phyloP scores from a whole-genome alignment of 2,329 filamentous ascomycete species.

The Leptographium wingfieldii region DNA sequence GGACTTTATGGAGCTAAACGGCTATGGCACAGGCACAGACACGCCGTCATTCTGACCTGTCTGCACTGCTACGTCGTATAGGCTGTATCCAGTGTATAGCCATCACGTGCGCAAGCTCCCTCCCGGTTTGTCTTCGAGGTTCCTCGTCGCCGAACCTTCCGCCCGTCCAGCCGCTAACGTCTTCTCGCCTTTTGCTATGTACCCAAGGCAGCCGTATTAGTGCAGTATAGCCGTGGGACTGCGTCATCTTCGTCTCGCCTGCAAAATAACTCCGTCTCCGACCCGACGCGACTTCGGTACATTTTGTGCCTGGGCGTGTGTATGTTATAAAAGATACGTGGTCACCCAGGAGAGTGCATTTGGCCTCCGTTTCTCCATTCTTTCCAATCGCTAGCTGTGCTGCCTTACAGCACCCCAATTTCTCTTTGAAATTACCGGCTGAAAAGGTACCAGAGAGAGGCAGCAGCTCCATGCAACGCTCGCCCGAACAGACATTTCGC shows the following conservation, averaged over 20 bases:
- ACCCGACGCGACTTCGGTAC: background rate
- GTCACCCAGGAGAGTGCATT: background rate
- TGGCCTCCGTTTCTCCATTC: background rate
- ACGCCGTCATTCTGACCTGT: too few relatives aligned
- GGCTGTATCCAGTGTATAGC: background rate
- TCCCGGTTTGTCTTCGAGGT: constrained; percentile 8
- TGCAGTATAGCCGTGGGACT: background rate
- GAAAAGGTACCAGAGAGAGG: background rate
- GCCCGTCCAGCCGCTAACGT: background rate
- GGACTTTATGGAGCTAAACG: background rate
- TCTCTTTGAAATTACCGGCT: background rate
- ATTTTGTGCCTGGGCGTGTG: background rate
- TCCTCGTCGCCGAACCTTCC: constrained; percentile 10
- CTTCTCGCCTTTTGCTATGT: background rate
- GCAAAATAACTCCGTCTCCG: background rate
- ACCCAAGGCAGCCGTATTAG: background rate
- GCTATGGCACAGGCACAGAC: too few relatives aligned
- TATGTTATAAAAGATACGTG: background rate
- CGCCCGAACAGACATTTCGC: background rate
- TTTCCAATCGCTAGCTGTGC: background rate
- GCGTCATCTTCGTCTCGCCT: background rate
- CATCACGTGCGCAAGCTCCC: constrained; percentile 2
- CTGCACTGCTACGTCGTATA: background rate
- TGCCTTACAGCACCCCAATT: background rate
- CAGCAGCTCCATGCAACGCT: background rate